Conservation (phyloP, 2,329 filamentous ascomycete species). For the Thelonectria rubi region DNA sequence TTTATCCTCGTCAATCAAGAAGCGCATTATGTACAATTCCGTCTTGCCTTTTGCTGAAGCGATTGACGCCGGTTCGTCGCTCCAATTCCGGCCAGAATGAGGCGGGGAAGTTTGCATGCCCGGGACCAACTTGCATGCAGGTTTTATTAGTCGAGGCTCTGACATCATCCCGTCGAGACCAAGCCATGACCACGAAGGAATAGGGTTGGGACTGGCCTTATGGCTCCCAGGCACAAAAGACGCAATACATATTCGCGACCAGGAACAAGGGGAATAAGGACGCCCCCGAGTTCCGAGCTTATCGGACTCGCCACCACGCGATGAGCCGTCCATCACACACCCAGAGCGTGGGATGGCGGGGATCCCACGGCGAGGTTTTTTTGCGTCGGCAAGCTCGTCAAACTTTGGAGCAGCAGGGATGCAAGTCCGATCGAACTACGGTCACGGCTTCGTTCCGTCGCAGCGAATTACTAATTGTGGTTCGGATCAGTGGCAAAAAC, state of each 20-base stretch:
- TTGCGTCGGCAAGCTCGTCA: slow-evolving; percentile 27
- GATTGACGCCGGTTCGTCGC: too few relatives aligned
- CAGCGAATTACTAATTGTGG: background rate
- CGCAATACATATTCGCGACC: background rate
- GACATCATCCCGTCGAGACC: too few relatives aligned
- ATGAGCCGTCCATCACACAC: background rate
- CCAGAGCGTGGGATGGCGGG: slow-evolving; percentile 11
- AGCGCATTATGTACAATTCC: too few relatives aligned
- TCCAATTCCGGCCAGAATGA: background rate
- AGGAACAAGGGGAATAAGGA: background rate
- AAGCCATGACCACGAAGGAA: background rate
- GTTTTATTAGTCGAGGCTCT: background rate
- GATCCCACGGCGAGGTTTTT: slow-evolving; percentile 4
- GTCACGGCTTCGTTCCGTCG: background rate
- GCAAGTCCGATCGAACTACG: background rate
- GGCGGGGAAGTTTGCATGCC: background rate
- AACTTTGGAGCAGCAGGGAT: background rate
- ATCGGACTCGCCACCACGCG: background rate
- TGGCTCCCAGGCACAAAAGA: slow-evolving; percentile 2
- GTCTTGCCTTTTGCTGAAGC: too few relatives aligned
- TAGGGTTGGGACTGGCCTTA: background rate
- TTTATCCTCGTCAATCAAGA: too few relatives aligned
- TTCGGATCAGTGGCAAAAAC: background rate
- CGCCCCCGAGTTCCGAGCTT: slow-evolving; percentile 1
- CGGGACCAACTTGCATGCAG: too few relatives aligned